Conservation (phyloP, 73 alveolate species). For the Paramecium caudatum region DNA sequence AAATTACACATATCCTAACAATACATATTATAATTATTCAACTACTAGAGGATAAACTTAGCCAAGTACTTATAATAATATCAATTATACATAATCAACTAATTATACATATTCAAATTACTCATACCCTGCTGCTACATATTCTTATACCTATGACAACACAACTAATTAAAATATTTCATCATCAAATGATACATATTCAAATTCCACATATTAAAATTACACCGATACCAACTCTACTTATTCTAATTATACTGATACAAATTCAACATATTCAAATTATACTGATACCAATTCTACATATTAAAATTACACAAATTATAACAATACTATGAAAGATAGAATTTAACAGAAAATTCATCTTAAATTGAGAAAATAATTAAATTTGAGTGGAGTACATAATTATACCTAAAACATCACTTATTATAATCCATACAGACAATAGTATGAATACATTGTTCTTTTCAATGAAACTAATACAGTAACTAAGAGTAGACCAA, state of each 20-base stretch:
- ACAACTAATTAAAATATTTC: too few species aligned
- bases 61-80: background rate
- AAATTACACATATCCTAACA: conserved; percentile 17
- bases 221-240: too few species aligned
- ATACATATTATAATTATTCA: too few species aligned
- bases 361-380: background rate
- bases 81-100: background rate
- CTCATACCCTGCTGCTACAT: too few species aligned
- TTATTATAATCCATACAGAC: background rate
- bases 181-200: too few species aligned
- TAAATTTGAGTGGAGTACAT: background rate
- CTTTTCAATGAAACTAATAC: background rate
- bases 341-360: background rate
- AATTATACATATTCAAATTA: too few species aligned
- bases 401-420: conserved; percentile 14
- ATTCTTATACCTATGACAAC: too few species aligned
- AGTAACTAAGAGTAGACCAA: background rate
- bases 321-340: background rate
- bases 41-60: too few species aligned
- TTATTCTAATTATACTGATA: too few species aligned
- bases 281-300: too few species aligned
- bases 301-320: conserved; percentile 6
- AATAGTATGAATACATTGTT: background rate
- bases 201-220: too few species aligned
- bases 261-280: too few species aligned